Conservation (phyloP, 805 yeast genomes). For the Teunomyces cretensis region DNA sequence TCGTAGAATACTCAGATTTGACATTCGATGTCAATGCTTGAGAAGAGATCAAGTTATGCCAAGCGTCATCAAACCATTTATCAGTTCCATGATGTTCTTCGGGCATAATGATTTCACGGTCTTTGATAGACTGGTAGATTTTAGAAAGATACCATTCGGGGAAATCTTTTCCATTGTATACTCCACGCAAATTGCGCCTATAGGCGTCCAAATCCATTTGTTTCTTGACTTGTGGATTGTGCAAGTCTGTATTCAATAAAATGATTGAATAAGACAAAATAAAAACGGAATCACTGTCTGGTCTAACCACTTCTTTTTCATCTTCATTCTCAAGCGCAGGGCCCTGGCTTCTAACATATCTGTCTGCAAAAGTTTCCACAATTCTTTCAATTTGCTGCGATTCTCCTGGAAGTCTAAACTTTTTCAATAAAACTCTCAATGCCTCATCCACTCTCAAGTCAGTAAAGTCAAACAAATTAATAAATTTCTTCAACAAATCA, state of each 20-base stretch:
- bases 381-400: slow-evolving; percentile 94
- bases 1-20: slow-evolving; percentile 17
- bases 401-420: slow-evolving; percentile 94
- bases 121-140: slow-evolving; percentile 77
- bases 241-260: slow-evolving; percentile 90
- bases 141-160: slow-evolving; percentile 82
- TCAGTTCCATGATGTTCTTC: slow-evolving; percentile 95
- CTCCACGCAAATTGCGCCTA: slow-evolving; percentile 75
- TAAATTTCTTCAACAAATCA: slow-evolving; percentile 60
- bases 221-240: slow-evolving; percentile 87
- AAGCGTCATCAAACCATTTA: slow-evolving; percentile 84
- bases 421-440: slow-evolving; percentile 71
- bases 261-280: slow-evolving; percentile 88
- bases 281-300: slow-evolving; percentile 84
- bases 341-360: slow-evolving; percentile 67
- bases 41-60: slow-evolving; percentile 68
- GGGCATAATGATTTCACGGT: slow-evolving; percentile 93
- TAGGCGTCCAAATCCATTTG: slow-evolving; percentile 90
- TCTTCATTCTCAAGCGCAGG: slow-evolving; percentile 9
- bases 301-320: slow-evolving; percentile 51
- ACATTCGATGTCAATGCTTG: slow-evolving; percentile 31
- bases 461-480: slow-evolving; percentile 69
- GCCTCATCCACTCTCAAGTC: slow-evolving; percentile 92
- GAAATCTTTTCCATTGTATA: slow-evolving; percentile 72
- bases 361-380: slow-evolving; percentile 80